phyloP scores from a whole-genome alignment of 1,284 basidiomycete genomes.

The Erythrobasidium hasegawianum region DNA sequence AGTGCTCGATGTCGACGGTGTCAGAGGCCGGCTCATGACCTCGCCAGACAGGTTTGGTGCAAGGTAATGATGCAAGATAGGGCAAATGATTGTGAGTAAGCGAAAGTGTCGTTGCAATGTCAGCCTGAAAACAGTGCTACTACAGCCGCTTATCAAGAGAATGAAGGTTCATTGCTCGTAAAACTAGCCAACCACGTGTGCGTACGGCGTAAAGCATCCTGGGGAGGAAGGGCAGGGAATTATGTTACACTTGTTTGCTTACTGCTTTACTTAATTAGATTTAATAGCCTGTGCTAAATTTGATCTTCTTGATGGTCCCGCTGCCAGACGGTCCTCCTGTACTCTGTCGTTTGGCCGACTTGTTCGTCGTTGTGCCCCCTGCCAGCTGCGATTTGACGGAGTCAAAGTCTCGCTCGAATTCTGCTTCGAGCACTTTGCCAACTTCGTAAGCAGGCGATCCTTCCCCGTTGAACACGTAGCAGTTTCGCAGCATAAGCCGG shows the following conservation, averaged over 20 bases:
- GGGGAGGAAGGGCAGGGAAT: not conserved
- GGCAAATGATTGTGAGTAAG: no score
- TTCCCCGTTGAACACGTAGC: constrained; percentile 75
- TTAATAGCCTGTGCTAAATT: constrained; percentile 20
- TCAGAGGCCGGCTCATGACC: constrained; percentile 1
- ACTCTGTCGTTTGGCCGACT: constrained; percentile 24
- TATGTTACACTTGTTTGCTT: not conserved
- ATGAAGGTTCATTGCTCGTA: not conserved
- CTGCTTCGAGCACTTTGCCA: constrained; percentile 36
- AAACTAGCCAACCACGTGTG: not conserved
- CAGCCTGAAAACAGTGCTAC: no score
- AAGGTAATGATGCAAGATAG: no score
- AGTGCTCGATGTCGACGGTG: not conserved
- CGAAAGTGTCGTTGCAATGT: no score
- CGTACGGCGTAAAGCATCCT: not conserved
- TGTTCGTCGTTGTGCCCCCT: constrained; percentile 2
- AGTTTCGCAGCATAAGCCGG: constrained; percentile 78
- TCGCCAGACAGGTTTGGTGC: no score
- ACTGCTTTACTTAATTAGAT: no score
- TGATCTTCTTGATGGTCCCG: constrained; percentile 34
- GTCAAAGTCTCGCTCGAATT: constrained; percentile 28
- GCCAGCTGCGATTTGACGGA: constrained; percentile 8
- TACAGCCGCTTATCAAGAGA: not conserved
- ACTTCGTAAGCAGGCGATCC: constrained; percentile 67
- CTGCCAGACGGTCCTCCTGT: constrained; percentile 20